A percentile compares a stretch with the other conserved stretches of the same genome.
Conservation (phyloP, 106 monocot species). For the Gastrodia elata region DNA sequence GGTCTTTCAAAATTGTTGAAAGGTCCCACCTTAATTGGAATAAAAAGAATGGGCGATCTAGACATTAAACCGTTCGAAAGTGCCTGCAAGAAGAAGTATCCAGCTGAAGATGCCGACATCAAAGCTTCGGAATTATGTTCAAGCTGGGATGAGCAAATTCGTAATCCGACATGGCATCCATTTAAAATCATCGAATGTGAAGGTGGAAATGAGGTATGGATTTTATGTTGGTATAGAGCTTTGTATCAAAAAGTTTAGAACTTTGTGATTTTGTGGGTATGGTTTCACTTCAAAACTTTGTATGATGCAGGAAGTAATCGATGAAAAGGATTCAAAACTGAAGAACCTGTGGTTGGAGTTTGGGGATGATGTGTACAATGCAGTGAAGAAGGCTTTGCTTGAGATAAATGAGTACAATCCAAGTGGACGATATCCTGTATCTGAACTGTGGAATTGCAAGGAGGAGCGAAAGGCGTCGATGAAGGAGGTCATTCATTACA, state of each 20-base stretch:
- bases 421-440: constrained; percentile 40
- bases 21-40: constrained; percentile 47
- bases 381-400: constrained; percentile 56
- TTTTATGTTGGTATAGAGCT: not conserved
- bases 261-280: not conserved
- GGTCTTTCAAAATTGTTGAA: constrained; percentile 37
- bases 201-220: constrained; percentile 26
- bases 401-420: constrained; percentile 75
- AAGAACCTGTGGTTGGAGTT: constrained; percentile 30
- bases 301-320: constrained; percentile 57
- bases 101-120: constrained; percentile 29
- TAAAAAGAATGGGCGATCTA: constrained; percentile 82
- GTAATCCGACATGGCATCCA: constrained; percentile 61
- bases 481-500: constrained; percentile 43
- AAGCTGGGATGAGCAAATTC: constrained; percentile 52
- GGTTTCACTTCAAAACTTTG: not conserved
- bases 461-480: constrained; percentile 51
- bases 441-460: constrained; percentile 74
- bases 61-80: constrained; percentile 39
- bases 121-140: constrained; percentile 44
- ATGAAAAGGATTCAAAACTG: constrained; percentile 62
- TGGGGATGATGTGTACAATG: constrained; percentile 64
- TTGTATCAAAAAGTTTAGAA: not conserved
- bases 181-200: constrained; percentile 34
- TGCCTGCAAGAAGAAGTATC: constrained; percentile 53